Base-by-base conservation (phyloP, 2,329 filamentous ascomycete species). In the Rutstroemia sp. region DNA sequence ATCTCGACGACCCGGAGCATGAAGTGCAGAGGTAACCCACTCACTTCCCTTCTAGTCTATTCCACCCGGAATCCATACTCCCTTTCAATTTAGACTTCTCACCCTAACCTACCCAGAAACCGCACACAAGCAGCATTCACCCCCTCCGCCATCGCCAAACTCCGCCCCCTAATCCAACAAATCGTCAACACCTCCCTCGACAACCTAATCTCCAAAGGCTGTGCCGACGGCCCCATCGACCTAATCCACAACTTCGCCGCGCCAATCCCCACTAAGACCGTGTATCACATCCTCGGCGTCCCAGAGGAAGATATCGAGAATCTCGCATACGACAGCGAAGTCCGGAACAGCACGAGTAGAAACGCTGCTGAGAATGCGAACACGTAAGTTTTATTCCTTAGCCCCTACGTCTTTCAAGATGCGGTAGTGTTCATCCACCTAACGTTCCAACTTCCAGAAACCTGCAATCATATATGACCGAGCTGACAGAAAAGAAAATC, bases 1-100 rank as follows among this genome's bases (percentile, higher is more conserved):
- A 79, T 61, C 77, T 79, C 74, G 75, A 79, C 58, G 64, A 74
- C 4, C 77, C 77, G 0, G 70, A 72, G 2, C 77, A 79, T 56
- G 76, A 74, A 71, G 64, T 69, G 14, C 74, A 79, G 57, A 71
- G 74, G 72, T 71, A 63, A 12, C 2, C 9, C 1, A 16, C 12
- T 5, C 16, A n/a, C 23, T 27, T 37, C 8, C 30, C 8, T 38
- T 18, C 16, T 10, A 39, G 2, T 39, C 5, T 39, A 49, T 37
- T 7, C 7, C 10, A 18, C 19, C 18, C 38, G 19, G 14, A 4
- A 10, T 23, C n/a, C 5, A 30, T 3, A 30, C 27, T 7, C 2
- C 2, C 9, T 30, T 30, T 9, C 10, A 7, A 8, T 3, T 30
- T 6, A 10, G 5, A 23, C 23, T 10, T 30, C 2, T 10, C 10